phyloP scores from a whole-genome alignment of 202 grass and related monocot species.

The Dendrocalamus latiflorus region DNA sequence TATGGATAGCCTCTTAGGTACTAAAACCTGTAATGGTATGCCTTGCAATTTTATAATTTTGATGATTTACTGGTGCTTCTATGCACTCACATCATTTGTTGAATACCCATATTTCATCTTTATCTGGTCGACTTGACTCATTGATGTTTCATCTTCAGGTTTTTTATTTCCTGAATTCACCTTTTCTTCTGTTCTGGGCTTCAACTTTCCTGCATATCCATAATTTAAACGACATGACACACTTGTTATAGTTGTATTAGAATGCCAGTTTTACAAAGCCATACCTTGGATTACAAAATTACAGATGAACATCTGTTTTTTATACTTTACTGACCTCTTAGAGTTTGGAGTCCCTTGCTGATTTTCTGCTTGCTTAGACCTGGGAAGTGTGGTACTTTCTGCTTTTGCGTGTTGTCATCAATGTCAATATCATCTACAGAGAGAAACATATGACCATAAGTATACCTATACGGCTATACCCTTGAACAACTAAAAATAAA shows the following conservation, averaged over 20 bases:
- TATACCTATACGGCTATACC: neutral
- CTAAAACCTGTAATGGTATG: neutral
- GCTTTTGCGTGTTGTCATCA: conserved; percentile 70
- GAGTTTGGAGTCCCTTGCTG: conserved; percentile 67
- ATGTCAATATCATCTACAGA: conserved; percentile 92
- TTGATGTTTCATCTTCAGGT: conserved; percentile 43
- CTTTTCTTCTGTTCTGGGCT: conserved; percentile 72
- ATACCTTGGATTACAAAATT: neutral
- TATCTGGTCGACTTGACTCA: conserved; percentile 75
- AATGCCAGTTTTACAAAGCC: conserved; percentile 2
- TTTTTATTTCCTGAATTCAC: conserved; percentile 41
- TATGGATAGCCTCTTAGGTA: neutral
- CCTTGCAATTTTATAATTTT: conserved; percentile 1
- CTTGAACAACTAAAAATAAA: conserved; percentile 8
- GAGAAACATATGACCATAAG: conserved; percentile 26
- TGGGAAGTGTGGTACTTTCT: conserved; percentile 75
- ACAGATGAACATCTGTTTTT: neutral
- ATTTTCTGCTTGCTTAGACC: conserved; percentile 77
- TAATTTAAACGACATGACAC: conserved; percentile 12
- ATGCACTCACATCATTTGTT: conserved; percentile 61
- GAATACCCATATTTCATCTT: conserved; percentile 93
- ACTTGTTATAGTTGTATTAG: neutral
- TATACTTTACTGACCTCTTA: conserved; percentile 63
- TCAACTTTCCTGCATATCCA: conserved; percentile 65
- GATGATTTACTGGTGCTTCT: conserved; percentile 1